Percentiles rank a stretch among this genome's conserved stretches.
Conservation (phyloP, 176 grass and related monocot genomes). For the Areca catechu region DNA sequence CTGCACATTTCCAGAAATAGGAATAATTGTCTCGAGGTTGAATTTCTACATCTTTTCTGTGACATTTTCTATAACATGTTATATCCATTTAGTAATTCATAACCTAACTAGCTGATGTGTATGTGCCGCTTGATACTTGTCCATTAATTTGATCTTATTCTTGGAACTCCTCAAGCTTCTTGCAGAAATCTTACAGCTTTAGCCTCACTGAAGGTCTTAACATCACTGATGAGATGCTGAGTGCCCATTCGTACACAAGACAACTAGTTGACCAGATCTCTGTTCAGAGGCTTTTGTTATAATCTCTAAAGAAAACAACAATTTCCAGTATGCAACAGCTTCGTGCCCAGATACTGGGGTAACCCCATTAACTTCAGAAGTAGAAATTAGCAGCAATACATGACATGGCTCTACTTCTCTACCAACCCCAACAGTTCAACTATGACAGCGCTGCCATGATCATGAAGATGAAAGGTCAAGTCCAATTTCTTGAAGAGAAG, state of each 20-base stretch:
- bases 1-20: no score
- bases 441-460: conserved; percentile 59
- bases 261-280: conserved; percentile 84
- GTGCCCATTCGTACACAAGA: conserved; percentile 49
- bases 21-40: no score
- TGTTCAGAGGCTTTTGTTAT: conserved; percentile 61
- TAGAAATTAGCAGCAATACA: conserved; percentile 55
- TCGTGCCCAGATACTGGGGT: conserved; percentile 36
- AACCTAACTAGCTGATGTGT: neutral
- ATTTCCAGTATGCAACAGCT: conserved; percentile 78
- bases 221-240: conserved; percentile 80
- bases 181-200: conserved; percentile 55
- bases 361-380: conserved; percentile 24
- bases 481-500: conserved; percentile 75
- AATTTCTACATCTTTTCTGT: no score
- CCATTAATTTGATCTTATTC: neutral
- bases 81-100: no score
- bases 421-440: conserved; percentile 65
- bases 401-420: conserved; percentile 73
- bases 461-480: conserved; percentile 86
- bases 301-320: conserved; percentile 62
- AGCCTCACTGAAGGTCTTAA: conserved; percentile 49
- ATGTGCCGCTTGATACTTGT: neutral
- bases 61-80: no score
- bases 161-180: neutral